A percentile compares a stretch with the other conserved stretches of the same genome.
Conservation (phyloP, 768 basidiomycete genomes). For the Tylopilus intermedius region DNA sequence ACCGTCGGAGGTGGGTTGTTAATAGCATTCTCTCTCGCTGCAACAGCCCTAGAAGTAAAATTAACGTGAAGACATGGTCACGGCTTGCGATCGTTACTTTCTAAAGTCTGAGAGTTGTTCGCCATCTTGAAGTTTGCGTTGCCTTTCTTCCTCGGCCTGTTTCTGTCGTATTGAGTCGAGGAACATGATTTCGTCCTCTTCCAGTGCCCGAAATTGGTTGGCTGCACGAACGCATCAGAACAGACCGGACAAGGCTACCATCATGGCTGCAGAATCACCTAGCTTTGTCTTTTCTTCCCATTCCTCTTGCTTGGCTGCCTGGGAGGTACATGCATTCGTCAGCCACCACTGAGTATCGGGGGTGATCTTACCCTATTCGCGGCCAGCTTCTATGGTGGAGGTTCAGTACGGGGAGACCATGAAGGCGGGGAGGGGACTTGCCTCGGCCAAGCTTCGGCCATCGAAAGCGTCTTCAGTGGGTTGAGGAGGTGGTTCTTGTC, state of each 20-base stretch:
- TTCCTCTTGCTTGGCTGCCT: constrained; percentile 90
- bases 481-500: constrained; percentile 77
- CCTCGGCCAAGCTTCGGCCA: constrained; percentile 85
- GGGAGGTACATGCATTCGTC: constrained; percentile 2
- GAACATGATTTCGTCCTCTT: constrained; percentile 89
- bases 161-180: constrained; percentile 77
- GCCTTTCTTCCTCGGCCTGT: constrained; percentile 69
- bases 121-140: constrained; percentile 69
- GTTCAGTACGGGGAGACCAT: constrained; percentile 10
- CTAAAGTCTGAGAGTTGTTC: constrained; percentile 76
- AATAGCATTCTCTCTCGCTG: constrained; percentile 55
- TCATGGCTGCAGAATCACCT: constrained; percentile 26
- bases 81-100: constrained; percentile 46
- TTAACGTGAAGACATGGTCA: constrained; percentile 8
- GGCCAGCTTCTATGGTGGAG: constrained; percentile 66
- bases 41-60: constrained; percentile 50
- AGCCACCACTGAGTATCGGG: constrained; percentile 4
- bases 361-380: constrained; percentile 65
- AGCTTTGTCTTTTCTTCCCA: constrained; percentile 89
- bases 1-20: constrained; percentile 36
- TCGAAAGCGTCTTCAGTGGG: constrained; percentile 75
- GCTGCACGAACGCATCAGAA: constrained; percentile 38
- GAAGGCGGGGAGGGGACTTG: constrained; percentile 35
- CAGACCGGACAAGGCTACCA: constrained; percentile 5
- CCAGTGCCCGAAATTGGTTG: constrained; percentile 84